phyloP scores from a whole-genome alignment of 2,329 filamentous ascomycete genomes.

The Penicillium sp. region DNA sequence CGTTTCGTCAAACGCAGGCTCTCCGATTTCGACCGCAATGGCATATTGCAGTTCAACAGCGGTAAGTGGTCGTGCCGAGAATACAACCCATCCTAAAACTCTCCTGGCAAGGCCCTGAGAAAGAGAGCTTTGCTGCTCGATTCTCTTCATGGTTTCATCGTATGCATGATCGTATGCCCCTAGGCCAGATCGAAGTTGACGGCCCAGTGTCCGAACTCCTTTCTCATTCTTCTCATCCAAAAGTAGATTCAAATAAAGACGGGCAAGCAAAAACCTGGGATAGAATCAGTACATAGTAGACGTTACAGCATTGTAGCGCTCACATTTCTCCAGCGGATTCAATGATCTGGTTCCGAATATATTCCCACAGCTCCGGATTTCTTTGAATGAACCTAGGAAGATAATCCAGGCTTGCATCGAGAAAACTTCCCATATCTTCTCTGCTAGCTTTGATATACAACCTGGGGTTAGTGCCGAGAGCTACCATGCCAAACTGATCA shows the following conservation, averaged over 20 bases:
- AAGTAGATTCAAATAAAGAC: conserved; percentile 12
- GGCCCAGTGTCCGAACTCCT: conserved; percentile 1
- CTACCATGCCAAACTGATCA: no score
- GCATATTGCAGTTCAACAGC: no score
- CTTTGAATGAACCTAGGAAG: no score
- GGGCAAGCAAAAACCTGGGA: conserved; percentile 21
- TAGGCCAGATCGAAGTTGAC: not conserved
- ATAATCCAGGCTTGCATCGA: no score
- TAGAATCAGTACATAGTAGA: no score
- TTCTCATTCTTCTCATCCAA: conserved; percentile 4
- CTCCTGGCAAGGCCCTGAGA: conserved; percentile 34
- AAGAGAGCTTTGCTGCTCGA: conserved; percentile 33
- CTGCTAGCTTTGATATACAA: no score
- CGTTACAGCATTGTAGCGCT: not conserved
- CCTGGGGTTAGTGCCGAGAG: no score
- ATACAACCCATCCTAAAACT: conserved; percentile 39
- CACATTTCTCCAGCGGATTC: conserved; percentile 29
- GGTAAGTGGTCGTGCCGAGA: no score
- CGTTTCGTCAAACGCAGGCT: no score
- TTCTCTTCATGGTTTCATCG: conserved; percentile 39
- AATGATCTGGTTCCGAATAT: conserved; percentile 22
- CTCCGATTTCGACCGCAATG: no score
- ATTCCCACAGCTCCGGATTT: not conserved
- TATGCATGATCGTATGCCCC: conserved; percentile 41
- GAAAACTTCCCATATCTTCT: no score